Conservation (phyloP, 768 basidiomycete species). For the Phylloporus rhodoxanthus region DNA sequence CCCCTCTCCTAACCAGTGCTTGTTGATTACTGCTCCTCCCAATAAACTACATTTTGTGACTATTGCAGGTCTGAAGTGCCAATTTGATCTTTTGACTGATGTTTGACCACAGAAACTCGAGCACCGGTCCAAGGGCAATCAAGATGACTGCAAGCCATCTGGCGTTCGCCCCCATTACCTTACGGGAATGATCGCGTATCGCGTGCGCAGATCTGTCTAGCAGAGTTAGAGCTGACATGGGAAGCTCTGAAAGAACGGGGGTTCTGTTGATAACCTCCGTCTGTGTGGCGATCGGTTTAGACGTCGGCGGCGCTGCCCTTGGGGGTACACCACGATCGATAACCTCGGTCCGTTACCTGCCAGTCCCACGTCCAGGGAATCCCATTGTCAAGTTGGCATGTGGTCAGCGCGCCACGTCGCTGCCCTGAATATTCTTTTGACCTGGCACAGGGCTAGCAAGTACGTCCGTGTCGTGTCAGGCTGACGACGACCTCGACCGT, state of each 20-base stretch:
- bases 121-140: too few relatives aligned
- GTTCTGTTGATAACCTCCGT: background rate
- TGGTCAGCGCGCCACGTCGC: background rate
- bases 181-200: background rate
- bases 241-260: background rate
- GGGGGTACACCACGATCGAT: background rate
- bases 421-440: too few relatives aligned
- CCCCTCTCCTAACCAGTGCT: conserved; percentile 8
- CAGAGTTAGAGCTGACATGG: background rate
- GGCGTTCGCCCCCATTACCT: too few relatives aligned
- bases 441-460: background rate
- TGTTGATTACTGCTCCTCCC: conserved; percentile 15
- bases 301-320: too few relatives aligned
- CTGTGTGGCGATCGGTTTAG: background rate
- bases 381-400: background rate
- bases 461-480: background rate
- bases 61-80: background rate
- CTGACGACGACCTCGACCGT: too few relatives aligned
- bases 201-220: background rate
- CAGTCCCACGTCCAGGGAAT: background rate
- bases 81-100: background rate
- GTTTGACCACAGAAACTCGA: background rate
- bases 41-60: conserved; percentile 19
- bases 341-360: background rate
- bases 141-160: background rate